phyloP scores from a whole-genome alignment of 257 asterid genomes.

The Ilex aquifolium region DNA sequence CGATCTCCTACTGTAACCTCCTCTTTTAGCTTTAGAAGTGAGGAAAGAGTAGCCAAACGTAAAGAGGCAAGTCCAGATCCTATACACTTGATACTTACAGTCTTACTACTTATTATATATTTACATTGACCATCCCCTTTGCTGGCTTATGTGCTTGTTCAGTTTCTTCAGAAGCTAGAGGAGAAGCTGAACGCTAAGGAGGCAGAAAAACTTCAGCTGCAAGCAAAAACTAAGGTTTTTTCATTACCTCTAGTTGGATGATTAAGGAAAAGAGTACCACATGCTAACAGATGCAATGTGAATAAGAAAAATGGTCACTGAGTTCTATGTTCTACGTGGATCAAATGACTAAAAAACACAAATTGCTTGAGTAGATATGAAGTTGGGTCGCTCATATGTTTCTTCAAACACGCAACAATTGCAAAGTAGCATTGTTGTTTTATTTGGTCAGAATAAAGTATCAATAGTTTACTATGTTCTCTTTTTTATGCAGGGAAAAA shows the following conservation, averaged over 20 bases:
- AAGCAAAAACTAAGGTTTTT: slow-evolving; percentile 50
- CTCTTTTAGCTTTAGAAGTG: slow-evolving; percentile 70
- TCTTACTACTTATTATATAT: too few relatives aligned
- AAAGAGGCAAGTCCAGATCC: slow-evolving; percentile 56
- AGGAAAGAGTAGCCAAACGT: slow-evolving; percentile 76
- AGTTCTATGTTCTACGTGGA: too few relatives aligned
- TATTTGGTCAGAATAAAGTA: neutral
- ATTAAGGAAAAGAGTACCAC: neutral
- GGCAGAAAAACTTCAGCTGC: slow-evolving; percentile 35
- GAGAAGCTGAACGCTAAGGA: slow-evolving; percentile 43
- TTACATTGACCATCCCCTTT: neutral
- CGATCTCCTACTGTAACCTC: slow-evolving; percentile 33
- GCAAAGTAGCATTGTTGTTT: too few relatives aligned
- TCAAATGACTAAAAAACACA: too few relatives aligned
- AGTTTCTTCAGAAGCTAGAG: slow-evolving; percentile 71
- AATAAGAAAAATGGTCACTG: too few relatives aligned
- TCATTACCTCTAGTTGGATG: neutral
- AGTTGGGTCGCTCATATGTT: too few relatives aligned
- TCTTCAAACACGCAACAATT: too few relatives aligned
- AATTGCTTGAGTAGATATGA: too few relatives aligned
- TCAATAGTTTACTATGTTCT: slow-evolving; percentile 5
- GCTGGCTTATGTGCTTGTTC: slow-evolving; percentile 7
- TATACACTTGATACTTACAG: neutral
- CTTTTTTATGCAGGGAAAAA: slow-evolving; percentile 40
- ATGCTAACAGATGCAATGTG: too few relatives aligned